Conservation (phyloP, 139 green algal genomes). For the Diplosphaera chodatii region DNA sequence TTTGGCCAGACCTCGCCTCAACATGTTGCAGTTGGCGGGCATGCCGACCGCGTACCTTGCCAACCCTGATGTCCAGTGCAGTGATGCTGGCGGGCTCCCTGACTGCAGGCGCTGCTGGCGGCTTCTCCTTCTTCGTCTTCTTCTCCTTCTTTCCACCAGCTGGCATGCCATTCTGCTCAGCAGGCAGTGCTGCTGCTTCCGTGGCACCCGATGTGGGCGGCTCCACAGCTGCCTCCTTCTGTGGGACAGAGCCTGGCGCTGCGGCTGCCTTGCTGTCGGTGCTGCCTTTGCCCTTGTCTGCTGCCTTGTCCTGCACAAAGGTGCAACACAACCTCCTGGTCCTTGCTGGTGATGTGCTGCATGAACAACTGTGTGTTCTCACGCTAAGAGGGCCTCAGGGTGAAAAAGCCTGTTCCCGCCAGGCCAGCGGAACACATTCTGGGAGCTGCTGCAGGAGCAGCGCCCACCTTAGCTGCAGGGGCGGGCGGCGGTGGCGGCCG, state of each 20-base stretch:
- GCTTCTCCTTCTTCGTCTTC: slow-evolving; percentile 13
- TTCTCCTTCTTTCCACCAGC: slow-evolving; percentile 10
- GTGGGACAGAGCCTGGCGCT: not conserved
- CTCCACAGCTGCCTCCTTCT: not conserved
- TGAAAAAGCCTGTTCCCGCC: too few species aligned
- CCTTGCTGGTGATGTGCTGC: too few species aligned
- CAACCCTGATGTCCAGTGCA: slow-evolving; percentile 74
- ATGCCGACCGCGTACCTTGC: slow-evolving; percentile 14
- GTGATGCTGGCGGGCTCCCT: slow-evolving; percentile 6
- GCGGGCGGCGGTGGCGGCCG: too few species aligned
- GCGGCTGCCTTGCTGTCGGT: not conserved
- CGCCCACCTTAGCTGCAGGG: not conserved
- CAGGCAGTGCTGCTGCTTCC: too few species aligned
- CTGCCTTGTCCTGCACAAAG: not conserved
- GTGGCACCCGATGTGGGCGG: too few species aligned
- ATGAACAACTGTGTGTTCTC: too few species aligned
- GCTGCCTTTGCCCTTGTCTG: not conserved
- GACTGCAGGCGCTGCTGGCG: slow-evolving; percentile 3
- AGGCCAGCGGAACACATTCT: too few species aligned
- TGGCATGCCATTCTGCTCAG: not conserved
- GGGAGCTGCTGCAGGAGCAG: too few species aligned
- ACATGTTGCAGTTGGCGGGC: too few species aligned
- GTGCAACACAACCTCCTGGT: too few species aligned
- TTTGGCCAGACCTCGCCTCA: too few species aligned
- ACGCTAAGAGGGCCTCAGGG: too few species aligned